Percentiles rank a stretch among this genome's conserved stretches.
phyloP scores from a whole-genome alignment of 192 early-diverging fungal genomes.

The Gonapodya sp. region DNA sequence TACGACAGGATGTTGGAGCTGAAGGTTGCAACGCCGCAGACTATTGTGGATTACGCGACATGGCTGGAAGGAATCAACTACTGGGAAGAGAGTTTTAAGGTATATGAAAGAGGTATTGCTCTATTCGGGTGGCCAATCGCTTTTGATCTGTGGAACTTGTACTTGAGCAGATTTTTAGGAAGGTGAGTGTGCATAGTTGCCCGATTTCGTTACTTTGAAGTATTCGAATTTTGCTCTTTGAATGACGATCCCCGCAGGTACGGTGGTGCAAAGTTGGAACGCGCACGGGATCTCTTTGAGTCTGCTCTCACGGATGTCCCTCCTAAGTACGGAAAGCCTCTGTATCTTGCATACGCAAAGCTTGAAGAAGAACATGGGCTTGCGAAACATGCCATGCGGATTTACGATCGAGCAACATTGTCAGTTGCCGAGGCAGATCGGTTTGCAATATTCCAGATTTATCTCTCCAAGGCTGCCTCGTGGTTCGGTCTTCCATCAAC shows the following conservation, averaged over 20 bases:
- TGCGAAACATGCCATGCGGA: conserved; percentile 82
- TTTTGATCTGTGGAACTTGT: conserved; percentile 95
- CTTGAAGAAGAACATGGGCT: conserved; percentile 88
- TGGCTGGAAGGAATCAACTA: conserved; percentile 82
- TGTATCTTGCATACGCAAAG: conserved; percentile 85
- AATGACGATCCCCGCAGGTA: too few species aligned
- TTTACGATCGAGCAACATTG: conserved; percentile 84
- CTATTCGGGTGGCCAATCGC: conserved; percentile 95
- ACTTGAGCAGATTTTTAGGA: conserved; percentile 72
- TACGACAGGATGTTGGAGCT: conserved; percentile 92
- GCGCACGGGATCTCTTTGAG: conserved; percentile 90
- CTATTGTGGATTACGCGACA: conserved; percentile 88
- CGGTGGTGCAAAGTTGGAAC: conserved; percentile 76
- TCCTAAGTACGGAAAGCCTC: conserved; percentile 67
- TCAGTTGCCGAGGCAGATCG: conserved; percentile 68
- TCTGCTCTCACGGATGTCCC: conserved; percentile 82
- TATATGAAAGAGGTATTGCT: conserved; percentile 92
- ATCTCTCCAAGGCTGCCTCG: conserved; percentile 76
- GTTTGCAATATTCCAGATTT: conserved; percentile 74
- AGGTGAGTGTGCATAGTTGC: conserved; percentile 41
- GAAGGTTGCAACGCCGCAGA: conserved; percentile 88
- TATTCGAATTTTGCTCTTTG: conserved; percentile 6
- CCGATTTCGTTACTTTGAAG: neutral
- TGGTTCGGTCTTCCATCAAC: conserved; percentile 79
- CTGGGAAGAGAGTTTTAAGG: conserved; percentile 92